Evolutionary conservation across 1,284 basidiomycete species (phyloP), one percentile per base, ranked within the genome.

Genomic region (Flammula alnicola): DNA sequence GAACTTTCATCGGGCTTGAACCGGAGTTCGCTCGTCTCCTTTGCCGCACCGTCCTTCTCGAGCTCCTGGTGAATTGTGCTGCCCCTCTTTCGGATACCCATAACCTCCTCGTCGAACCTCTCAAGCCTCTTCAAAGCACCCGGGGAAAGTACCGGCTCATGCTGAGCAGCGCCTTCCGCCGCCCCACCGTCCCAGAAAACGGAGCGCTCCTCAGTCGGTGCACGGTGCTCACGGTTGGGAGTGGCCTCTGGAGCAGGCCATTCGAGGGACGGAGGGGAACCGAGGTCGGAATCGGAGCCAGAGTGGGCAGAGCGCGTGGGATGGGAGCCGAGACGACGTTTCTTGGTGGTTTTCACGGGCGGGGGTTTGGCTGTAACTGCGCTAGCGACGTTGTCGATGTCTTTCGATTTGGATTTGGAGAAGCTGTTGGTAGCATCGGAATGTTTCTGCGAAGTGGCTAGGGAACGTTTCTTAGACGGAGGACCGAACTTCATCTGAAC

Each of bases 41-140:
- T 29, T 38, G 23, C 27, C 33, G 35, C 5, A 37, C 14, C 14
- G n/a, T n/a, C 11, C 27, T 32, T 4, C 29, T 47, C 39, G 25
- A 6, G 16, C 27, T 40, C 38, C 30, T 39, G 5, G 44, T n/a
- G n/a, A n/a, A n/a, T n/a, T n/a, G n/a, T n/a, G n/a, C n/a, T n/a
- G n/a, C 41, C 30, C 37, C 47, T 36, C 49, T 27, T 39, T 35
- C 26, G 9, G 27, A 47, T 32, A 23, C 37, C 45, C 37, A 52
- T 35, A 23, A 54, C 57, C 19, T 54, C 50, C 9, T 30, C 35
- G 29, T 64, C 62, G 23, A 61, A 60, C 36, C 45, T 19, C 19
- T 38, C 47, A 11, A 64, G 46, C 23, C 59, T 44, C 29, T 39
- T 27, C 16, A 37, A 17, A 8, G 55, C 49, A 19, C 39, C 32